A percentile compares a stretch with the other conserved stretches of the same genome.
Evolutionary conservation across 177 flowering plant genomes (phyloP).

Genomic region (Vitis hybrid): DNA sequence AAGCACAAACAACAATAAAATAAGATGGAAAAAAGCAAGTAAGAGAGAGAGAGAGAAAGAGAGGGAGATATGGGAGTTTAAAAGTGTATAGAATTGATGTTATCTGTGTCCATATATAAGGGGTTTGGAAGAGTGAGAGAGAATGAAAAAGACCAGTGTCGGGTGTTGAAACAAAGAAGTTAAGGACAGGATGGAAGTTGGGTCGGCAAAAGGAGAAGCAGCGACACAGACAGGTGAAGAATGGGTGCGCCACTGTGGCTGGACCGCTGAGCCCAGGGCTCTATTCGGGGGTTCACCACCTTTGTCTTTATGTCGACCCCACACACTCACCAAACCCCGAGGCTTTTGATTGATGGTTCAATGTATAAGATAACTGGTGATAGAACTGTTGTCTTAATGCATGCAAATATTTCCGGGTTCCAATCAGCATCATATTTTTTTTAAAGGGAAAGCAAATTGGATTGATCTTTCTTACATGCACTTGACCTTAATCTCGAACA

Average conservation of each 20-base stretch:
- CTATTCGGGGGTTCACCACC: not conserved
- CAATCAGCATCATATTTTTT: no score
- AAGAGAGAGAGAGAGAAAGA: slow-evolving; percentile 1
- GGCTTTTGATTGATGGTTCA: no score
- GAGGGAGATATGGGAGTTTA: not conserved
- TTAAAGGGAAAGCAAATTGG: no score
- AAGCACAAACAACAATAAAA: not conserved
- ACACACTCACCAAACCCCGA: not conserved
- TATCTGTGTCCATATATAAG: slow-evolving; percentile 1
- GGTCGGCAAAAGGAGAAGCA: slow-evolving; percentile 41
- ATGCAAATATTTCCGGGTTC: no score
- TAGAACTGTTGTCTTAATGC: no score
- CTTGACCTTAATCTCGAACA: no score
- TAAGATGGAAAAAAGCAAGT: not conserved
- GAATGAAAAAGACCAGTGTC: slow-evolving; percentile 11
- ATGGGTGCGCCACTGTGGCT: slow-evolving; percentile 13
- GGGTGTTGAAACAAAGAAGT: slow-evolving; percentile 9
- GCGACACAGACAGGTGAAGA: slow-evolving; percentile 18
- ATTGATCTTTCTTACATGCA: no score
- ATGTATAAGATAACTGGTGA: no score
- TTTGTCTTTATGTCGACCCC: not conserved
- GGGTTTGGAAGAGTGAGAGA: not conserved
- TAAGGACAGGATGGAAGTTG: slow-evolving; percentile 26
- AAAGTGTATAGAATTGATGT: not conserved
- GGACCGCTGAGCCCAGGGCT: slow-evolving; percentile 4